Base-by-base conservation (phyloP, 805 yeast genomes). In the Candida boleticola region DNA sequence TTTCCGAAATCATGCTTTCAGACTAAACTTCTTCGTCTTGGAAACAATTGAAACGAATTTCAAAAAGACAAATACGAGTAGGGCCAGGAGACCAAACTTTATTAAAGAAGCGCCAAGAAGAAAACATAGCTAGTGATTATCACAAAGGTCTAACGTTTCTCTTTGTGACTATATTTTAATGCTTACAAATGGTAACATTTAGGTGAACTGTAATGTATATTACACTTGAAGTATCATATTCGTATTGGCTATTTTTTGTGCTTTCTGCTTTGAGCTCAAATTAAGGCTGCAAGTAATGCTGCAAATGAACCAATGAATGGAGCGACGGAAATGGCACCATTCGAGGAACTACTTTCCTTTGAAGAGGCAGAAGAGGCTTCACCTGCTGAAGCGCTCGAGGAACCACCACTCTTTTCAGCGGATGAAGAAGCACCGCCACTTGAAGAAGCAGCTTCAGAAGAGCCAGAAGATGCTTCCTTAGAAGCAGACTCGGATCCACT, bases 281-380 rank as follows among this genome's bases (percentile, higher is more conserved):
- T 6, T 19, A 31, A 17, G 5, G 35, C 35, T n/a, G 22, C 35
- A 31, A 31, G 22, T 11, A 31, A 31, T 5, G 21, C 21, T 5
- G 35, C 35, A 11, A 31, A 31, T 5, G 35, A 14, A 19, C 35
- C 35, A 17, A 31, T 20, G 16, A 31, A 31, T 17, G 35, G 35
- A 17, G 18, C 35, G 5, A 31, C 35, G 9, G 35, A 18, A 19
- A 31, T 19, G 11, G 35, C 35, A 16, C 35, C 35, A 16, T 18
- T 11, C 16, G 20, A 17, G 10, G 35, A 31, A 6, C 20, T n/a
- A 16, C 20, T n/a, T 14, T 20, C 35, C 10, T 13, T 19, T 16
- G 35, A 16, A 31, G 35, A 31, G 16, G 35, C 35, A 5, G 21
- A 11, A 11, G 7, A 11, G 27, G 27, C 27, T n/a, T n/a, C n/a